These are phyloP conservation scores for Theobroma grandiflorum DNA, from an alignment of 441 rosid species.

Conservation along the genomic window DNA sequence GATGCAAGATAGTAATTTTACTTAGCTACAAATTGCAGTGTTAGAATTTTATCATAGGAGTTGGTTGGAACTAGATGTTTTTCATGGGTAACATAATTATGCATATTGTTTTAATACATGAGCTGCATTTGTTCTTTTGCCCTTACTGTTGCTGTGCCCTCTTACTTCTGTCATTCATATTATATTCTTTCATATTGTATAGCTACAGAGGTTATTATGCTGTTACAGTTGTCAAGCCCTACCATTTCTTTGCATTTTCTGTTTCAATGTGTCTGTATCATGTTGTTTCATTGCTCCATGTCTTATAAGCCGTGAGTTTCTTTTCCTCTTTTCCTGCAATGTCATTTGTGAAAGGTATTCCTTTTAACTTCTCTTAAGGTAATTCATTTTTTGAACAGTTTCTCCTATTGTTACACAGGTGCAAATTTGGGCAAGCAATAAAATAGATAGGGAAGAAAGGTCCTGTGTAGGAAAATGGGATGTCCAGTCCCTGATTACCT, in stretches of 20 bases:
- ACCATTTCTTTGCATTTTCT: neutral
- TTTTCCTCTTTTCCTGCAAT: constrained; percentile 18
- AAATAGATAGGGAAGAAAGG: constrained; percentile 83
- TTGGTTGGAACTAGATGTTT: constrained; percentile 4
- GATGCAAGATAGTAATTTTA: neutral
- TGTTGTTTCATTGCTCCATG: constrained; percentile 8
- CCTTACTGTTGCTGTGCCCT: neutral
- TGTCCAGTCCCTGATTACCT: constrained; percentile 67
- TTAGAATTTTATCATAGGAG: neutral
- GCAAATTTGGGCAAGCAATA: constrained; percentile 98
- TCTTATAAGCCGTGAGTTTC: neutral
- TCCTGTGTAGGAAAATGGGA: constrained; percentile 95
- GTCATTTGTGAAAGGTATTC: neutral
- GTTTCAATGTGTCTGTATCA: neutral
- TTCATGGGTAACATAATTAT: neutral
- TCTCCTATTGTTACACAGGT: constrained; percentile 58
- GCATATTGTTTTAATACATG: constrained; percentile 14
- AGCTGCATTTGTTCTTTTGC: constrained; percentile 7
- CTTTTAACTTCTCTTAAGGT: neutral
- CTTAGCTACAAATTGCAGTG: neutral
- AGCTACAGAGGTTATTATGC: neutral
- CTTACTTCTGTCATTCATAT: neutral
- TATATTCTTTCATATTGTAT: constrained; percentile 9
- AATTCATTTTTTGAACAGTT: constrained; percentile 25
- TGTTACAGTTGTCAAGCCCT: neutral